Evolutionary conservation across 2,329 filamentous ascomycete genomes (phyloP).

Genomic region (Colletotrichum camelliae): DNA sequence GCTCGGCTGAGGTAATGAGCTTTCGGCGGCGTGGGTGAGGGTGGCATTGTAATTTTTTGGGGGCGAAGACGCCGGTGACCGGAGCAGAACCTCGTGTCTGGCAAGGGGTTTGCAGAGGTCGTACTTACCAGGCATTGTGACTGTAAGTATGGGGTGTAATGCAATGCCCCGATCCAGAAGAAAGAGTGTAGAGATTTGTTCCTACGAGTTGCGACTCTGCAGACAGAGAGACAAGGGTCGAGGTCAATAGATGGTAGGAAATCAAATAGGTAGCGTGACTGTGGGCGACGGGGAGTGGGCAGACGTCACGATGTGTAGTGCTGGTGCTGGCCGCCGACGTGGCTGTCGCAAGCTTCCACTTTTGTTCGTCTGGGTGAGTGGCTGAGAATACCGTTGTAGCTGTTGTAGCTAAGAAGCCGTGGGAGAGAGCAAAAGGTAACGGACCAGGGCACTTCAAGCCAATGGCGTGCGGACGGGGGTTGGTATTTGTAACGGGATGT

Average conservation of each 20-base stretch:
- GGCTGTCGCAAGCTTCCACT: background rate
- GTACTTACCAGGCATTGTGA: conserved; percentile 17
- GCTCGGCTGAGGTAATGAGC: background rate
- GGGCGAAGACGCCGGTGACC: background rate
- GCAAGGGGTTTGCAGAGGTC: background rate
- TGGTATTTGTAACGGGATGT: conserved; percentile 17
- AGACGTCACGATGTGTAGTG: background rate
- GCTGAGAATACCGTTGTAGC: background rate
- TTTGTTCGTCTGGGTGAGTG: background rate
- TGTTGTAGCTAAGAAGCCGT: background rate
- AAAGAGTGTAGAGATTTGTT: background rate
- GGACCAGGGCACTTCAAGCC: too few relatives aligned
- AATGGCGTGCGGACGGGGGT: background rate
- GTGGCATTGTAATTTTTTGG: background rate
- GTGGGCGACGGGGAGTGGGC: background rate
- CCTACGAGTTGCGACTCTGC: background rate
- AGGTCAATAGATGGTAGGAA: background rate
- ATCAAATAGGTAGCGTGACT: background rate
- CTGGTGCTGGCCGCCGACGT: background rate
- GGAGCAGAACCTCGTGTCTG: background rate
- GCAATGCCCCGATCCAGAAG: background rate
- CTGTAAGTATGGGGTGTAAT: background rate
- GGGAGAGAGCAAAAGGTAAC: background rate
- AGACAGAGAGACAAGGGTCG: background rate
- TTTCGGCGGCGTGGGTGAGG: background rate